Conservation (phyloP, 306 rosid genomes). For the Cicer bijugum region DNA sequence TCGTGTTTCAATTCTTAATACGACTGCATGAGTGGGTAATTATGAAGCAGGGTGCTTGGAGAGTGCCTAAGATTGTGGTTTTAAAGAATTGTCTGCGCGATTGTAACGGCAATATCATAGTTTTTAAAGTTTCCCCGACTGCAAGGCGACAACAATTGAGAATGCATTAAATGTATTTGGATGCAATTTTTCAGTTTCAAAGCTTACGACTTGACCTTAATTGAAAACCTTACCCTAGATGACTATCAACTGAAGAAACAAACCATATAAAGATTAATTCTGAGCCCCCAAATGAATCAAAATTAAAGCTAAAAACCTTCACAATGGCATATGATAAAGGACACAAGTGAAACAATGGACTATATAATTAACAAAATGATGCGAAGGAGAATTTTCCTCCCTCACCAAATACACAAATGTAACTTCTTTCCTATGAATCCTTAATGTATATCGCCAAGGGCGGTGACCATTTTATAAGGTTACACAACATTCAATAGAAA, state of each 20-base stretch:
- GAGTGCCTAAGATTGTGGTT: too few relatives aligned
- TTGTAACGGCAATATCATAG: not conserved
- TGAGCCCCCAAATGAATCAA: slow-evolving; percentile 1
- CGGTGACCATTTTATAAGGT: slow-evolving; percentile 1
- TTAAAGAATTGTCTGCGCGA: not conserved
- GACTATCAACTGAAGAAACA: slow-evolving; percentile 23
- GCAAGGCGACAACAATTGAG: not conserved
- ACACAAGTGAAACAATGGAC: slow-evolving; percentile 34
- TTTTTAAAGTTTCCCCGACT: not conserved
- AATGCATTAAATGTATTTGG: not conserved
- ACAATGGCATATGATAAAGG: not conserved
- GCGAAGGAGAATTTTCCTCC: slow-evolving; percentile 56
- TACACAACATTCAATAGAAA: slow-evolving; percentile 30
- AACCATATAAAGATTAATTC: not conserved
- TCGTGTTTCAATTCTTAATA: not conserved
- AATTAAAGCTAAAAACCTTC: not conserved
- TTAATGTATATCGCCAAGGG: slow-evolving; percentile 7
- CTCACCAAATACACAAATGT: slow-evolving; percentile 23
- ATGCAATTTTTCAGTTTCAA: not conserved
- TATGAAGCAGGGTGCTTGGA: too few relatives aligned
- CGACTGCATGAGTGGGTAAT: too few relatives aligned
- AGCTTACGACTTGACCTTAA: too few relatives aligned
- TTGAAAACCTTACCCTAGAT: not conserved
- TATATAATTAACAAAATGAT: slow-evolving; percentile 39
- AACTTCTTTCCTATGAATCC: not conserved